These are phyloP conservation scores for Penicillium salamii DNA, from an alignment of 495 filamentous ascomycete genomes.

Conservation along the genomic window DNA sequence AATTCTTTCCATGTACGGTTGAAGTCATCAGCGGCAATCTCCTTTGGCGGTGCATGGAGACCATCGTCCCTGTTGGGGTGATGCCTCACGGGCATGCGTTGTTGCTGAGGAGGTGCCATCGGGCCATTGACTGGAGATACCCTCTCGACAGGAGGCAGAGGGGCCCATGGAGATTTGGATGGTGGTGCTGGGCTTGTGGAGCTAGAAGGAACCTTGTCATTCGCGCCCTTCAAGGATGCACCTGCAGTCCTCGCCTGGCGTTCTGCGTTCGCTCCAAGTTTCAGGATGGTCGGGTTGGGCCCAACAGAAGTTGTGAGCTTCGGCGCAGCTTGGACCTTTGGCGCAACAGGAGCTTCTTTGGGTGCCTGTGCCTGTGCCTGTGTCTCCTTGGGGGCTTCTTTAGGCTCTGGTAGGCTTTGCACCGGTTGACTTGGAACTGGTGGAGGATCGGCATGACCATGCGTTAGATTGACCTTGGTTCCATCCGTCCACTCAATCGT, in stretches of 20 bases:
- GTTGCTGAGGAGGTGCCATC: slow-evolving; percentile 31
- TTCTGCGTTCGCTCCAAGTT: slow-evolving; percentile 50
- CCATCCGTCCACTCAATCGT: slow-evolving; percentile 97
- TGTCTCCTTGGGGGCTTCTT: slow-evolving; percentile 32
- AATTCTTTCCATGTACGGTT: slow-evolving; percentile 80
- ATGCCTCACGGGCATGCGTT: slow-evolving; percentile 26
- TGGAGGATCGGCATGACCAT: slow-evolving; percentile 32
- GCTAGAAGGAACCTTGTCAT: slow-evolving; percentile 73
- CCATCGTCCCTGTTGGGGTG: slow-evolving; percentile 35
- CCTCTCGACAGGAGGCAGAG: slow-evolving; percentile 80
- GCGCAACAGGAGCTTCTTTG: slow-evolving; percentile 12
- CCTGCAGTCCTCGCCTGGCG: slow-evolving; percentile 51
- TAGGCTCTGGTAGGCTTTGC: slow-evolving; percentile 17
- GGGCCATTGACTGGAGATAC: slow-evolving; percentile 61
- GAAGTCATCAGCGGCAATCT: slow-evolving; percentile 94
- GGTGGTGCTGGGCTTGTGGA: slow-evolving; percentile 77
- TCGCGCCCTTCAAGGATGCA: slow-evolving; percentile 61
- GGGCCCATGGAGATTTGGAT: slow-evolving; percentile 87
- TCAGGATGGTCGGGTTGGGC: slow-evolving; percentile 53
- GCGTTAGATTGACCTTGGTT: slow-evolving; percentile 81
- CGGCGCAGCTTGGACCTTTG: slow-evolving; percentile 15
- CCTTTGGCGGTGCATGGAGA: slow-evolving; percentile 51
- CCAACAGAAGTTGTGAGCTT: slow-evolving; percentile 49
- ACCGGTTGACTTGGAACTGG: slow-evolving; percentile 14
- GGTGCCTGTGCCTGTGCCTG: no score